These are phyloP conservation scores for Paraurostyla sp. DNA, from an alignment of 73 alveolate genomes.

Conservation along the genomic window DNA sequence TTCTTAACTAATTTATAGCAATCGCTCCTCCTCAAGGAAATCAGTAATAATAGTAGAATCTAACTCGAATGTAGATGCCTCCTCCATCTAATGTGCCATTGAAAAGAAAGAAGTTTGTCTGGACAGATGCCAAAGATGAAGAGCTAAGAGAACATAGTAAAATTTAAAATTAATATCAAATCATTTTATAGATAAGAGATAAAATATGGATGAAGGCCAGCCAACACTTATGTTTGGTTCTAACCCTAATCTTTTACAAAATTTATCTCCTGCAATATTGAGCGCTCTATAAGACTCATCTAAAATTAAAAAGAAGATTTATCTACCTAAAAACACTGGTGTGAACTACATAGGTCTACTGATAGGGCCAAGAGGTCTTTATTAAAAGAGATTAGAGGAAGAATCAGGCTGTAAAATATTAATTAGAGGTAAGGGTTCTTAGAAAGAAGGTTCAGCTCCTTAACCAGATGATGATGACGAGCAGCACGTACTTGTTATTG, in stretches of 20 bases:
- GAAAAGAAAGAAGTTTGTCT: slow-evolving; percentile 63
- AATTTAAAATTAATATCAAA: too few relatives aligned
- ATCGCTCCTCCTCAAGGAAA: background rate
- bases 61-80: too few relatives aligned
- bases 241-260: slow-evolving; percentile 26
- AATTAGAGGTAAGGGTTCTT: slow-evolving; percentile 97
- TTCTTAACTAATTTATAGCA: background rate
- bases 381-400: slow-evolving; percentile 93
- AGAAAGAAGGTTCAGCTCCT: slow-evolving; percentile 96
- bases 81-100: slow-evolving; percentile 17
- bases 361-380: slow-evolving; percentile 97
- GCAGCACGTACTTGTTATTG: slow-evolving; percentile 95
- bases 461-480: slow-evolving; percentile 98
- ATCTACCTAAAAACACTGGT: slow-evolving; percentile 93
- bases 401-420: slow-evolving; percentile 95
- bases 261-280: slow-evolving; percentile 71
- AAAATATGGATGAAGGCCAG: background rate
- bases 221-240: slow-evolving; percentile 62
- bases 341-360: slow-evolving; percentile 96
- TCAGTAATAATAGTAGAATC: background rate
- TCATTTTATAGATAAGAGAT: too few relatives aligned
- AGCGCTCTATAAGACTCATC: slow-evolving; percentile 76
- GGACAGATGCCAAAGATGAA: slow-evolving; percentile 73
- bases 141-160: slow-evolving; percentile 11
- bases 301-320: slow-evolving; percentile 87